Conservation (phyloP, 179 eudicot genomes). For the Pouteria campechiana region DNA sequence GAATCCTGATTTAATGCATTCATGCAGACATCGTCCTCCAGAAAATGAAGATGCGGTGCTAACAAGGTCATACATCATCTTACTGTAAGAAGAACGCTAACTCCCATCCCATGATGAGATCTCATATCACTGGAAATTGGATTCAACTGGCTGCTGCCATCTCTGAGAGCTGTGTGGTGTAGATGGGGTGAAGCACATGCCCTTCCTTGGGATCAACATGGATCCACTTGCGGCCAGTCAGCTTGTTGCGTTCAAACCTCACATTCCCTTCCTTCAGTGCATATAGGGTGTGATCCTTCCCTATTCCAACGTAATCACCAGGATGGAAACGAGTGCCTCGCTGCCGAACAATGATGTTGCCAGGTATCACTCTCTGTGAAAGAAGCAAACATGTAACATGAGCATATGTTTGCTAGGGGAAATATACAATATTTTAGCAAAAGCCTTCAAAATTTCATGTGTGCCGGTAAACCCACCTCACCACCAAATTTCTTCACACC, state of each 20-base stretch:
- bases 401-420: background rate
- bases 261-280: slow-evolving; percentile 71
- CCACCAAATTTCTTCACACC: slow-evolving; percentile 97
- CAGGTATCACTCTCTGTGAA: slow-evolving; percentile 74
- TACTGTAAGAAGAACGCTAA: too few species aligned
- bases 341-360: slow-evolving; percentile 83
- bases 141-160: too few species aligned
- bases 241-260: slow-evolving; percentile 73
- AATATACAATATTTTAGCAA: background rate
- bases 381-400: background rate
- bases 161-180: too few species aligned
- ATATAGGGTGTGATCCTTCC: slow-evolving; percentile 74
- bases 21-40: too few species aligned
- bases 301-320: slow-evolving; percentile 78
- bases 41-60: too few species aligned
- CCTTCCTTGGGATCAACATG: slow-evolving; percentile 91
- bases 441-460: background rate
- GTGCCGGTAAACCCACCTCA: slow-evolving; percentile 38
- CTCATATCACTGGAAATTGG: too few species aligned
- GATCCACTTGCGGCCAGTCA: slow-evolving; percentile 88
- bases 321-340: slow-evolving; percentile 91
- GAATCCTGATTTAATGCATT: too few species aligned
- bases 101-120: too few species aligned
- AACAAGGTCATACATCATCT: too few species aligned
- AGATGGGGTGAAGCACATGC: slow-evolving; percentile 67